These are phyloP conservation scores for Drechmeria coniospora DNA, from an alignment of 2,329 filamentous ascomycete genomes.

Conservation along the genomic window DNA sequence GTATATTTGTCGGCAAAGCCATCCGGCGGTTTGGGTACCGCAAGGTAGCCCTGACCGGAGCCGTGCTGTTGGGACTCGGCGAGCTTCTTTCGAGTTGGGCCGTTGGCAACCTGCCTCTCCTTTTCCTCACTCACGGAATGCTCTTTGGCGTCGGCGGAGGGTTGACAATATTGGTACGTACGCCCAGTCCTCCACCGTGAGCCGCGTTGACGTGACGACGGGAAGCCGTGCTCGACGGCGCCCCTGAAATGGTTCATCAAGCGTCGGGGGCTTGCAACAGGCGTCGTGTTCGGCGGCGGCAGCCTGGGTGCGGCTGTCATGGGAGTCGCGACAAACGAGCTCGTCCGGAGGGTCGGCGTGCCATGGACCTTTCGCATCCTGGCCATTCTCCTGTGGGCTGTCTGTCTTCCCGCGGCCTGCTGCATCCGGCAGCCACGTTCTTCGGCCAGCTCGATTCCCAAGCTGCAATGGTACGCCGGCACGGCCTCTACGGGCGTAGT, in stretches of 20 bases:
- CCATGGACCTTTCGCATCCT: conserved; percentile 13
- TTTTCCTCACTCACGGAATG: conserved; percentile 13
- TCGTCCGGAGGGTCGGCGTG: conserved; percentile 10
- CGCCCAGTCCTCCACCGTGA: neutral
- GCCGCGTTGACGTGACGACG: neutral
- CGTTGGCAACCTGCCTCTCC: conserved; percentile 7
- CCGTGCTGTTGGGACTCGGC: conserved; percentile 11
- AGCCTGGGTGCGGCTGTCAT: conserved; percentile 13
- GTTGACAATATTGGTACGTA: conserved; percentile 10
- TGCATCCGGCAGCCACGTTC: conserved; percentile 7
- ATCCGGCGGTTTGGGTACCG: conserved; percentile 10
- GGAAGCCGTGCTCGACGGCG: conserved; percentile 11
- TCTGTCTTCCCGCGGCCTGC: conserved; percentile 13
- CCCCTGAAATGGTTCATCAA: conserved; percentile 12
- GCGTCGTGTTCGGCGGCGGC: conserved; percentile 13
- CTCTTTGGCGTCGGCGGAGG: conserved; percentile 13
- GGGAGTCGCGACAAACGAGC: conserved; percentile 9
- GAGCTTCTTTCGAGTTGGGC: conserved; percentile 13
- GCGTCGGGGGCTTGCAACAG: conserved; percentile 12
- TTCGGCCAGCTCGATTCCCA: conserved; percentile 4
- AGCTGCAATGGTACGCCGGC: conserved; percentile 13
- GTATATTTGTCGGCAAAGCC: conserved; percentile 9
- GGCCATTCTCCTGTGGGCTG: conserved; percentile 11
- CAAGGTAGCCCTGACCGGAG: conserved; percentile 9
- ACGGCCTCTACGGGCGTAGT: no score